A percentile compares a stretch with the other conserved stretches of the same genome.
These are phyloP conservation scores for Rhodotorula graminis DNA, from an alignment of 768 basidiomycete species.

Conservation along the genomic window DNA sequence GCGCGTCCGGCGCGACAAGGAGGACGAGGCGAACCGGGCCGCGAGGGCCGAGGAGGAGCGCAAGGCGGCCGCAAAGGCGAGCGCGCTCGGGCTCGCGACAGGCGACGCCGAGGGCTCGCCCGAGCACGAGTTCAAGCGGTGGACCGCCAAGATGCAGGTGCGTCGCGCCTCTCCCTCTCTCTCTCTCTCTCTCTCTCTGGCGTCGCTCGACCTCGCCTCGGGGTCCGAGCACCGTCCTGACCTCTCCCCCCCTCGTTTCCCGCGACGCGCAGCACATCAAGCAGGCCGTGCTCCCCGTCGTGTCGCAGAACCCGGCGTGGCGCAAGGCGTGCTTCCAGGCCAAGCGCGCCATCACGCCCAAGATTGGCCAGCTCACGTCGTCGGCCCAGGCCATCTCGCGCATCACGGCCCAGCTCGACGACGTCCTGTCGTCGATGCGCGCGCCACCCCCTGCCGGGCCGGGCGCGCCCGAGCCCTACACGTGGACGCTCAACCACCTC, in stretches of 20 bases:
- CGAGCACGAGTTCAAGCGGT: constrained; percentile 47
- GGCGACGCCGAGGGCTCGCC: constrained; percentile 22
- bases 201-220: background rate
- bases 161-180: background rate
- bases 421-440: constrained; percentile 49
- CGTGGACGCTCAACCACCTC: constrained; percentile 77
- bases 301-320: constrained; percentile 58
- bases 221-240: no score
- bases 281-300: constrained; percentile 52
- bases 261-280: constrained; percentile 32
- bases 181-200: background rate
- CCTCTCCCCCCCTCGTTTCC: no score
- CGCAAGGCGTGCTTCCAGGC: constrained; percentile 63
- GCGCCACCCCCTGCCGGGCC: constrained; percentile 33
- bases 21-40: constrained; percentile 40
- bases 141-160: constrained; percentile 47
- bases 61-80: constrained; percentile 46
- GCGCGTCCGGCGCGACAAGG: constrained; percentile 24
- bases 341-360: constrained; percentile 75
- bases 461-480: constrained; percentile 51
- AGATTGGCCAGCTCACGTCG: constrained; percentile 80
- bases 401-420: constrained; percentile 55
- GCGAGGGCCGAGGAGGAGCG: constrained; percentile 47
- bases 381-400: constrained; percentile 59
- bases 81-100: constrained; percentile 20